Conservation (phyloP, 2,329 filamentous ascomycete species). For the Coniella lustricola region DNA sequence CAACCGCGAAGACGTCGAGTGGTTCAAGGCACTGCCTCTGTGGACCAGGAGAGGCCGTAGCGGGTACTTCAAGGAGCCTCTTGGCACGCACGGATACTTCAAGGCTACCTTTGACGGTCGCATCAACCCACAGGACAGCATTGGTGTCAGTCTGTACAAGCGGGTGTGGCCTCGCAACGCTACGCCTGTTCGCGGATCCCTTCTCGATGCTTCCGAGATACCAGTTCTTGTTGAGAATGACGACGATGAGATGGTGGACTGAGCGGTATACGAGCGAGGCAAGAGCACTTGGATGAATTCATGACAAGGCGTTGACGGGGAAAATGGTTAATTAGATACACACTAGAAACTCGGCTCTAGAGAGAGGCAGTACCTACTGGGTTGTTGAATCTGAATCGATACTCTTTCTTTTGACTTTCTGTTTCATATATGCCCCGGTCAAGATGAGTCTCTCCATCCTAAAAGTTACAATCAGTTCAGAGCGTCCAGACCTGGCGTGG, state of each 20-base stretch:
- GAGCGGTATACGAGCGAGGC: conserved; percentile 24
- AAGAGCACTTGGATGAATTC: conserved; percentile 3
- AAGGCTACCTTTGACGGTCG: conserved; percentile 96
- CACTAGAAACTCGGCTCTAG: too few species aligned
- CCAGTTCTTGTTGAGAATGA: conserved; percentile 11
- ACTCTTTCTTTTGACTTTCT: too few species aligned
- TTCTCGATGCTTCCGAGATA: conserved; percentile 29
- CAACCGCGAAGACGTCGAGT: conserved; percentile 87
- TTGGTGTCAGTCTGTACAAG: conserved; percentile 87
- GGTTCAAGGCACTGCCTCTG: conserved; percentile 94
- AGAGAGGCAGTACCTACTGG: too few species aligned
- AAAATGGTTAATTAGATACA: neutral
- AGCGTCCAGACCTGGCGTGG: conserved; percentile 48
- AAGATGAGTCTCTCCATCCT: too few species aligned
- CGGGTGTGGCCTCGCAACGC: conserved; percentile 73
- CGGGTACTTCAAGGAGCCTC: conserved; percentile 86
- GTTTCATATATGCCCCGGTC: too few species aligned
- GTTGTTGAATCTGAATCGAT: too few species aligned
- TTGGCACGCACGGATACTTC: conserved; percentile 99
- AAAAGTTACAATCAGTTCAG: neutral
- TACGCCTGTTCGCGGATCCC: conserved; percentile 34
- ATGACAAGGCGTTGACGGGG: conserved; percentile 13
- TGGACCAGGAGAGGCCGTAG: conserved; percentile 87
- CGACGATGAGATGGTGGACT: conserved; percentile 31
- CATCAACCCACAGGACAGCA: conserved; percentile 91